These are phyloP conservation scores for Clonostachys sp. DNA, from an alignment of 2,329 filamentous ascomycete genomes.

Conservation along the genomic window DNA sequence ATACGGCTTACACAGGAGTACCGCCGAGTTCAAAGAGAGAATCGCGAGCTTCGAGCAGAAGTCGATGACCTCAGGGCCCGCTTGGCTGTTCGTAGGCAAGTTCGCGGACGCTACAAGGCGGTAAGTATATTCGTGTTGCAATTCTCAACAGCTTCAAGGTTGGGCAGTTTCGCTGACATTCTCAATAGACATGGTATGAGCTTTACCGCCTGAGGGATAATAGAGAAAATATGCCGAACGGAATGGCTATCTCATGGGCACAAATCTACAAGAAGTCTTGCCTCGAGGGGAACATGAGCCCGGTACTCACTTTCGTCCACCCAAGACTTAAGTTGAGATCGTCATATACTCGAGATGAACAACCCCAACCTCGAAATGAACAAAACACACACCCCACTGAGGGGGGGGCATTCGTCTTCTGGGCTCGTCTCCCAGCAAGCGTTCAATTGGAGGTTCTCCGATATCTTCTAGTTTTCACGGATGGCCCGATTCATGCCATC, in stretches of 20 bases:
- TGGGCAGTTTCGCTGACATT: background rate
- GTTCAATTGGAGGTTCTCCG: slow-evolving; percentile 28
- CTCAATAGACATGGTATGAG: too few species aligned
- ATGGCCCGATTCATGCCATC: slow-evolving; percentile 31
- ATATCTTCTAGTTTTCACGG: slow-evolving; percentile 23
- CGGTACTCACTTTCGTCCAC: background rate
- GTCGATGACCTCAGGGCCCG: background rate
- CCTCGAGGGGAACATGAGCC: background rate
- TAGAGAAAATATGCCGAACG: too few species aligned
- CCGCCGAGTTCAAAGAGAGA: background rate
- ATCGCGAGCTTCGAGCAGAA: background rate
- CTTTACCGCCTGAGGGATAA: too few species aligned
- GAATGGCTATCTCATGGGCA: too few species aligned
- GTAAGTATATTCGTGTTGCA: background rate
- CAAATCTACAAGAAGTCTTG: background rate
- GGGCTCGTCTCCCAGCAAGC: slow-evolving; percentile 12
- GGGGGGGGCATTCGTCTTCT: too few species aligned
- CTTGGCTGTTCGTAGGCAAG: background rate
- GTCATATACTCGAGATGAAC: background rate
- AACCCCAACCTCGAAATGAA: too few species aligned
- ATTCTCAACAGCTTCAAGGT: background rate
- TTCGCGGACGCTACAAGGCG: background rate
- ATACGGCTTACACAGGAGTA: background rate
- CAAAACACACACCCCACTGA: background rate
- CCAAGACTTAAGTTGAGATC: background rate